phyloP scores from a whole-genome alignment of 208 protist genomes.

The Crithidia expoeki region DNA sequence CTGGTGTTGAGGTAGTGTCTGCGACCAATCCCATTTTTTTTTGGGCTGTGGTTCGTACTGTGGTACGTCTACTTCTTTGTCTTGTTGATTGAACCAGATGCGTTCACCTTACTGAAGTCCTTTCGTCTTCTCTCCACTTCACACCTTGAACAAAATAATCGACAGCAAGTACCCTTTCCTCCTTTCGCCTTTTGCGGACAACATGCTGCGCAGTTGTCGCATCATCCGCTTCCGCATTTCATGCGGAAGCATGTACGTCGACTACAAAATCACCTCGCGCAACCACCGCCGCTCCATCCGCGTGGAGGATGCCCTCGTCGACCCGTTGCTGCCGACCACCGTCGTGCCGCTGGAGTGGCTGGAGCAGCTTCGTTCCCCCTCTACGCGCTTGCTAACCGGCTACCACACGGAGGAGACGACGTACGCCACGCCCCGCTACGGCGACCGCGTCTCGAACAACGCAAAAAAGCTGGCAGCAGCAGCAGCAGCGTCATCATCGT shows the following conservation, averaged over 20 bases:
- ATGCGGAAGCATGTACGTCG: slow-evolving; percentile 75
- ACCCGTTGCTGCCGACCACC: slow-evolving; percentile 63
- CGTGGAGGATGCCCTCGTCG: slow-evolving; percentile 82
- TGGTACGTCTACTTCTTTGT: too few species aligned
- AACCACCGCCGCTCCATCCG: slow-evolving; percentile 77
- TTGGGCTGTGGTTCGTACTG: too few species aligned
- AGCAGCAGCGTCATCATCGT: too few species aligned
- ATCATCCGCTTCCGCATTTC: slow-evolving; percentile 59
- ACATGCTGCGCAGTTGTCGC: slow-evolving; percentile 47
- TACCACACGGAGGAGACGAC: slow-evolving; percentile 74
- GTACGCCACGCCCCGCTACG: slow-evolving; percentile 45
- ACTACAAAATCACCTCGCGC: slow-evolving; percentile 84
- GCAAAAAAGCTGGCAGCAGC: background rate
- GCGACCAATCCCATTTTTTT: too few species aligned
- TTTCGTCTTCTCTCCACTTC: background rate
- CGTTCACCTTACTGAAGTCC: too few species aligned
- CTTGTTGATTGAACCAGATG: too few species aligned
- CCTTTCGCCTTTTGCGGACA: background rate
- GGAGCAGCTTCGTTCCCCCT: slow-evolving; percentile 80
- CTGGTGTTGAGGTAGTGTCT: too few species aligned
- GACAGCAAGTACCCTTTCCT: background rate
- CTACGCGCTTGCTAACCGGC: slow-evolving; percentile 66
- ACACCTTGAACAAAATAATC: background rate
- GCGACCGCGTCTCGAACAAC: slow-evolving; percentile 25
- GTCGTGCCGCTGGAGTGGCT: slow-evolving; percentile 78